Base-by-base conservation (phyloP, 768 basidiomycete genomes). In the Coprinopsis sp. region DNA sequence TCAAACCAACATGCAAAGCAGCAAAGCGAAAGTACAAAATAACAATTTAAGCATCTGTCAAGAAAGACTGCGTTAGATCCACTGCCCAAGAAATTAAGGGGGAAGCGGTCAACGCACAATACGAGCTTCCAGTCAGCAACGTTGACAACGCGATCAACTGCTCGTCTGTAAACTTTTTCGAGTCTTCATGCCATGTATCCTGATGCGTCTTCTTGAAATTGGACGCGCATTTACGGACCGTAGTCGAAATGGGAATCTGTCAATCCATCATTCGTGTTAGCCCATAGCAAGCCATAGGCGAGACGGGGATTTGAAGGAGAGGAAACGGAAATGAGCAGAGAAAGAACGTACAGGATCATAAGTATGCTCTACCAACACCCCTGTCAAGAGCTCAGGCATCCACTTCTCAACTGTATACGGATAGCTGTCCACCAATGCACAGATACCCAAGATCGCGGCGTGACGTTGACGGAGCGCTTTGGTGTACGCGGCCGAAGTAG, bases 331-430 rank as follows among this genome's bases (percentile, higher is more conserved):
- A 25, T 34, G n/a, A 28, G 3, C n/a, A 31, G 16, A 24, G 38
- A 21, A 19, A 13, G 41, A 11, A 57, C 75, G 49, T 51, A 84
- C 83, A 11, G 92, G 93, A 58, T 93, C 90, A 51, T 92, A 88
- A 1, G 86, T 84, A 61, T 91, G 87, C 55, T 88, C 85, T 8
- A 82, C 84, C 46, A 93, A 71, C 16, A 88, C 76, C 50, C 78
- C 82, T 30, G 87, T 84, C 51, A 94, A 67, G 34, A 96, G 74
- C 37, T 83, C 81, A 1, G 93, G 90, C 78, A 95, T 84, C 87
- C 93, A 98, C 52, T 83, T 81, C 58, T 95, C 95, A 12, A 97
- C 86, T 2, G 92, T 93, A 66, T 96, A 96, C 0, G 95, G 95
- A 62, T 88, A 95, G 47, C 92, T 94, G 56, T 94, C 90, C 27